phyloP scores from a whole-genome alignment of 2,329 filamentous ascomycete species.

The Colletotrichum lini region DNA sequence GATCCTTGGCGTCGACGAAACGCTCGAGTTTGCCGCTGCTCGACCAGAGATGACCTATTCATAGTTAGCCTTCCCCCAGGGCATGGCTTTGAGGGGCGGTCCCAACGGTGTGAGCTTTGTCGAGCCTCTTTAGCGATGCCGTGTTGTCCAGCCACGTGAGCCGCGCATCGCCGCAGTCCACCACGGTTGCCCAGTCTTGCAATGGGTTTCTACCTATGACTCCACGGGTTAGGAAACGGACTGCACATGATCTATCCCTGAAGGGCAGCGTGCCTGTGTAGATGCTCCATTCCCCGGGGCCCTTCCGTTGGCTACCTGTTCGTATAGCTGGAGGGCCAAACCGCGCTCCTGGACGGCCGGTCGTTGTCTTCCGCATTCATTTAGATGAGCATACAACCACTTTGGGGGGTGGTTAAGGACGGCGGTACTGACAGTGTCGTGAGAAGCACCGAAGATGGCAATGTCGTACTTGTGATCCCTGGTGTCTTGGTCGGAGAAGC shows the following conservation, averaged over 20 bases:
- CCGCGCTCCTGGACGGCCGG: constrained; percentile 48
- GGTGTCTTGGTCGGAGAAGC: constrained; percentile 44
- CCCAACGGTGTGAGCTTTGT: constrained; percentile 71
- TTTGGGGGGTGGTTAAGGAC: not conserved
- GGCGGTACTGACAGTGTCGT: constrained; percentile 47
- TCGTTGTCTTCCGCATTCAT: constrained; percentile 39
- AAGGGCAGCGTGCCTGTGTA: constrained; percentile 45
- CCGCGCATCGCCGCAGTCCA: constrained; percentile 86
- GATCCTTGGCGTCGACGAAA: constrained; percentile 64
- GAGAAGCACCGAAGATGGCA: constrained; percentile 49
- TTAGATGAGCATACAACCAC: not conserved
- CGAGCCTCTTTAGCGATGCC: constrained; percentile 81
- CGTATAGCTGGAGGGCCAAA: constrained; percentile 49
- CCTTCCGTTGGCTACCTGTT: constrained; percentile 46
- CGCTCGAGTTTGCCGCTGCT: constrained; percentile 57
- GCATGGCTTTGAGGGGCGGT: constrained; percentile 19
- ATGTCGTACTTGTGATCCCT: constrained; percentile 45
- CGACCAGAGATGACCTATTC: constrained; percentile 51
- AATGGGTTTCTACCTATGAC: constrained; percentile 34
- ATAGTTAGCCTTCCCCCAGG: constrained; percentile 21
- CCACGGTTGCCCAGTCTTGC: constrained; percentile 57
- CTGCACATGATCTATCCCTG: not conserved
- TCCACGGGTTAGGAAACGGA: constrained; percentile 32
- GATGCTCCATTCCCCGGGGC: constrained; percentile 44
- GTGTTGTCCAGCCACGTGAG: constrained; percentile 84